Conservation (phyloP, 768 basidiomycete genomes). For the Pulveroboletus sp. region DNA sequence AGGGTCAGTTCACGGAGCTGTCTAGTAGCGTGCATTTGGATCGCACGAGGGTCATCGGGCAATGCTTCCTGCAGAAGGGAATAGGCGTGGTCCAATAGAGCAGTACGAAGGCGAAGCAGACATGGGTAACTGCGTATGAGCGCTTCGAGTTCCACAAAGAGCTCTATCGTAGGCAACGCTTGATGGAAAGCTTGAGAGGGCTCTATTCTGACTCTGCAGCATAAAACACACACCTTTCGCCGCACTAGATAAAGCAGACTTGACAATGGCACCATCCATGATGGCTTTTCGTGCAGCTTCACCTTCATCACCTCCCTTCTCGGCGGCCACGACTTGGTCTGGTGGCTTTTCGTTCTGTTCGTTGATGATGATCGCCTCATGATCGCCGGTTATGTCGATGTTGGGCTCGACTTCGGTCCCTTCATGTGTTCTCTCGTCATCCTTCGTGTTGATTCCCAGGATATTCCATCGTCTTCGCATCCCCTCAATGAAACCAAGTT, state of each 20-base stretch:
- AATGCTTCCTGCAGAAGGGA: conserved; percentile 34
- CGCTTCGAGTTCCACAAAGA: conserved; percentile 40
- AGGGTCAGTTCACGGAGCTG: conserved; percentile 26
- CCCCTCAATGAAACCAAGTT: conserved; percentile 79
- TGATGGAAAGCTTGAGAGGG: conserved; percentile 9
- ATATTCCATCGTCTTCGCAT: conserved; percentile 75
- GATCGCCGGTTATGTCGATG: conserved; percentile 17
- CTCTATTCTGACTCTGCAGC: conserved; percentile 11
- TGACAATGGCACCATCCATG: conserved; percentile 76
- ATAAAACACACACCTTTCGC: conserved; percentile 51
- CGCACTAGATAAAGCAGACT: conserved; percentile 70
- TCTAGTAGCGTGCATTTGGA: conserved; percentile 38
- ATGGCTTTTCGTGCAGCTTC: conserved; percentile 60
- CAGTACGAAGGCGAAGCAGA: conserved; percentile 33
- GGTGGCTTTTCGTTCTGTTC: conserved; percentile 21
- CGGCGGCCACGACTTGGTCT: conserved; percentile 28
- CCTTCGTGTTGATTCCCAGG: conserved; percentile 51
- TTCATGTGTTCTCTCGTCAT: conserved; percentile 10
- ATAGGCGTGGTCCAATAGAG: conserved; percentile 43
- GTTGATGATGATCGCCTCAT: conserved; percentile 15
- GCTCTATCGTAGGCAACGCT: conserved; percentile 39
- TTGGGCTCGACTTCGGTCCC: conserved; percentile 23
- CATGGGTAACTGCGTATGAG: conserved; percentile 43
- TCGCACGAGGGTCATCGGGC: conserved; percentile 35
- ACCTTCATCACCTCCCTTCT: conserved; percentile 41